Conservation (phyloP, 2,329 filamentous ascomycete genomes). For the Elsinoe batatas region DNA sequence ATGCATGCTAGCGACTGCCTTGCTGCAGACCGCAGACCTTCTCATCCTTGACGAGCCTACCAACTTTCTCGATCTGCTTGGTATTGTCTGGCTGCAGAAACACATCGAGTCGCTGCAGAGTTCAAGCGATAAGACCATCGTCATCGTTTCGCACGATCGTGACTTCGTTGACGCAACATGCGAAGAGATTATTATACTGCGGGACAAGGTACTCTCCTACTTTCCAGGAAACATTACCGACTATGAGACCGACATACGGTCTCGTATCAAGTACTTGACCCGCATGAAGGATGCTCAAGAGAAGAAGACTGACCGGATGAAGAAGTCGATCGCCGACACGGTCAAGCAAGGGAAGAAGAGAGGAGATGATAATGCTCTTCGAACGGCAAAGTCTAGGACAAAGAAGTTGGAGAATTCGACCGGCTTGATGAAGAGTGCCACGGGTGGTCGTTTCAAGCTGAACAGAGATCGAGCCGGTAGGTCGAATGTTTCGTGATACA, state of each 20-base stretch:
- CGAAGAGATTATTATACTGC: conserved; percentile 64
- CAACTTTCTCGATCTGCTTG: conserved; percentile 73
- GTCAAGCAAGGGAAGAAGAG: conserved; percentile 65
- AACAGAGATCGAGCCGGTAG: conserved; percentile 62
- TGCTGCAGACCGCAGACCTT: conserved; percentile 66
- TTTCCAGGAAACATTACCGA: conserved; percentile 66
- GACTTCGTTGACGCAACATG: conserved; percentile 70
- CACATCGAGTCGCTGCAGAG: conserved; percentile 51
- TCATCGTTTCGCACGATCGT: conserved; percentile 77
- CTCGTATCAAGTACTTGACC: conserved; percentile 45
- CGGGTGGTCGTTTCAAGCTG: conserved; percentile 68
- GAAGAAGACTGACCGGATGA: conserved; percentile 68
- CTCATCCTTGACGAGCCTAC: conserved; percentile 80
- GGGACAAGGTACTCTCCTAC: conserved; percentile 59
- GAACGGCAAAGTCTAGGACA: conserved; percentile 74
- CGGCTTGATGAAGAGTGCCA: conserved; percentile 63
- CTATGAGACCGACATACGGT: conserved; percentile 59
- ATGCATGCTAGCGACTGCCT: conserved; percentile 39
- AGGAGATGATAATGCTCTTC: conserved; percentile 74
- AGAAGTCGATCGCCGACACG: conserved; percentile 65
- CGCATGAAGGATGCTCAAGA: conserved; percentile 78
- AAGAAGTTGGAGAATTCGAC: conserved; percentile 76
- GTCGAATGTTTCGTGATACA: conserved; percentile 30
- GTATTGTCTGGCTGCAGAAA: conserved; percentile 74
- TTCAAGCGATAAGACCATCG: conserved; percentile 48